A percentile compares a stretch with the other conserved stretches of the same genome.
Evolutionary conservation across 805 yeast species (phyloP).

Genomic region (Cyberlindnera veronae): DNA sequence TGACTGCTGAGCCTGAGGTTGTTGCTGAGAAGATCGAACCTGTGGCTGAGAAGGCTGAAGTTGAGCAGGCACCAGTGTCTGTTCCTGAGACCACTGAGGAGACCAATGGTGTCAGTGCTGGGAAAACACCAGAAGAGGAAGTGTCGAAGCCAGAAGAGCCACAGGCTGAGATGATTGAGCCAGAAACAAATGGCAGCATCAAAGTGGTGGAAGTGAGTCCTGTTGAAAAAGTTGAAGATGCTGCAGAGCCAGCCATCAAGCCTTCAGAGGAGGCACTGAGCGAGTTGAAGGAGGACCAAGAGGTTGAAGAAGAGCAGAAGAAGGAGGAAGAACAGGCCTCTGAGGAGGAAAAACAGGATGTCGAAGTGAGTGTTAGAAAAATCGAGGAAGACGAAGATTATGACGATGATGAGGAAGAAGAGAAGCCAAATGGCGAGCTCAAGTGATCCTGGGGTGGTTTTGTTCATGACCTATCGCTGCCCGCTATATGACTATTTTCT

Average conservation of each 20-base stretch:
- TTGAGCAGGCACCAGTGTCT: constrained; percentile 2
- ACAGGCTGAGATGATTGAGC: constrained; percentile 1
- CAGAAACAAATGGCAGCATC: background rate
- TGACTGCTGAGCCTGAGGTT: constrained; percentile 6
- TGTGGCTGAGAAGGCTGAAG: constrained; percentile 3
- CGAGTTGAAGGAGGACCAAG: constrained; percentile 34
- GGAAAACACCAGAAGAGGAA: too few species aligned
- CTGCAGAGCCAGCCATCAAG: constrained; percentile 22
- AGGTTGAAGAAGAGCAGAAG: constrained; percentile 29
- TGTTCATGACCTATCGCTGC: background rate
- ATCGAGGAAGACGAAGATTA: constrained; percentile 38
- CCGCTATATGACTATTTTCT: background rate
- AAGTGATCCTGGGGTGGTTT: too few species aligned
- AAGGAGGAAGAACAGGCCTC: constrained; percentile 28
- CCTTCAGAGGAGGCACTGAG: constrained; percentile 26
- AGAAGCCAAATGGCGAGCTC: constrained; percentile 16
- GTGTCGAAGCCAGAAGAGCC: background rate
- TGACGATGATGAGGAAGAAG: constrained; percentile 36
- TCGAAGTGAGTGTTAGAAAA: constrained; percentile 36
- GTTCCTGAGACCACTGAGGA: background rate
- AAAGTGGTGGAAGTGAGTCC: background rate
- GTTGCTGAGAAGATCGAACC: constrained; percentile 6
- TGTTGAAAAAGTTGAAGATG: constrained; percentile 4
- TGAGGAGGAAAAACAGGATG: constrained; percentile 33
- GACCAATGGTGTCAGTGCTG: too few species aligned